Evolutionary conservation across 768 basidiomycete genomes (phyloP).

Genomic region (Tremella fuciformis): DNA sequence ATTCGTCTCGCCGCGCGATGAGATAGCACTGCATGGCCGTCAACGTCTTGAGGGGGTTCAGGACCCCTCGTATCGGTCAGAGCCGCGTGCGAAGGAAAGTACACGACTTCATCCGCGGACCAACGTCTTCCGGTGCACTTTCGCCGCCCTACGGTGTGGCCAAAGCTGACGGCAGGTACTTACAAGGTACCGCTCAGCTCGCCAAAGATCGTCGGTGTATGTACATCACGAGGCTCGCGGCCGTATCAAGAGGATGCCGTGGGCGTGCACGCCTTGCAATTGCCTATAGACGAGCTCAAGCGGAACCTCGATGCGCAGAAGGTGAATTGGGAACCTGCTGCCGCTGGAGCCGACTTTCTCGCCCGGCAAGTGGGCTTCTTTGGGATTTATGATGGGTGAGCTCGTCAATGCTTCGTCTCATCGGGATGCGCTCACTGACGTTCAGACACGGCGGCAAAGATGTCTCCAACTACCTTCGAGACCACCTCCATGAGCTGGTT

Average conservation of each 20-base stretch:
- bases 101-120: conserved; percentile 43
- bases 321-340: conserved; percentile 65
- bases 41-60: too few species aligned
- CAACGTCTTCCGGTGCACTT: background rate
- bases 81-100: conserved; percentile 6
- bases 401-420: conserved; percentile 10
- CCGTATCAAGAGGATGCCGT: conserved; percentile 81
- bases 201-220: conserved; percentile 38
- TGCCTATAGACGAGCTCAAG: conserved; percentile 72
- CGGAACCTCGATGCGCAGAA: conserved; percentile 60
- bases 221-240: conserved; percentile 34
- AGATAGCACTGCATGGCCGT: too few species aligned
- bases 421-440: conserved; percentile 8
- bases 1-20: too few species aligned
- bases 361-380: conserved; percentile 77
- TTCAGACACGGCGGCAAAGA: conserved; percentile 86
- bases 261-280: conserved; percentile 68
- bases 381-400: conserved; percentile 87
- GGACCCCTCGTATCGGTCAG: too few species aligned
- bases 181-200: conserved; percentile 40
- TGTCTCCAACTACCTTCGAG: conserved; percentile 77
- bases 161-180: conserved; percentile 16
- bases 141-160: background rate
- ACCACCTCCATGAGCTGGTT: conserved; percentile 79
- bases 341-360: conserved; percentile 56